Evolutionary conservation across 352 stramenopile species (phyloP), one percentile per base, ranked within the genome.

Genomic region (Pythium pectinolyticum): DNA sequence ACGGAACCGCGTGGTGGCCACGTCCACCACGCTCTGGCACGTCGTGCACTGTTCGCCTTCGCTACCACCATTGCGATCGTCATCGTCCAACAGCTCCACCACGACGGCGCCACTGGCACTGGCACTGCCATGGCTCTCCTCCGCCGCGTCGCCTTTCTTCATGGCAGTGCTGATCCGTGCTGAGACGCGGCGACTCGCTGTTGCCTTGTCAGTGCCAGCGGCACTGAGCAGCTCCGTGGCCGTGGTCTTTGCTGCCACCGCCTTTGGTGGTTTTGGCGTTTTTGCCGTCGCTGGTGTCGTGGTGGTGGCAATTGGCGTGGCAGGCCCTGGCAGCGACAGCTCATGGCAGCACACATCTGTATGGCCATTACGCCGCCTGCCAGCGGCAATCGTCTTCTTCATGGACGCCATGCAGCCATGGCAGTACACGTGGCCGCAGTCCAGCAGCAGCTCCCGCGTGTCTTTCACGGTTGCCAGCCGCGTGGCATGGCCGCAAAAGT

Each of bases 381-480:
- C 20, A 7, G 10, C 20, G 3, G 14, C 25, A 17, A n/a, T n/a
- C n/a, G 52, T n/a, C 53, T 48, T 7, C 10, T 27, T 10, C 19
- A 52, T 9, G 4, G 61, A 45, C 45, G 22, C 35, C 32, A 60
- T 12, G 22, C 61, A 69, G 10, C 10, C 31, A 14, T n/a, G 5
- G 54, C 61, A 69, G 55, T 61, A 60, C 8, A 63, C 61, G 54
- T 69, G 61, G 37, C 61, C 61, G 32, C 61, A 69, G 19, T 57
- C 52, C 45, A 55, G 22, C 17, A 69, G 41, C 28, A 31, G 28
- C 24, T 45, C 8, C 1, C 50, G 5, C 4, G 45, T 52, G 41
- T 48, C 17, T 7, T 30, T n/a, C 35, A 31, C 15, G 12, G 20
- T 52, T 24, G 20, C 52, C 15, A 62, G 46, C 22, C 7, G 22